Base-by-base conservation (phyloP, 2,329 filamentous ascomycete species). In the Alternaria ethzedia region DNA sequence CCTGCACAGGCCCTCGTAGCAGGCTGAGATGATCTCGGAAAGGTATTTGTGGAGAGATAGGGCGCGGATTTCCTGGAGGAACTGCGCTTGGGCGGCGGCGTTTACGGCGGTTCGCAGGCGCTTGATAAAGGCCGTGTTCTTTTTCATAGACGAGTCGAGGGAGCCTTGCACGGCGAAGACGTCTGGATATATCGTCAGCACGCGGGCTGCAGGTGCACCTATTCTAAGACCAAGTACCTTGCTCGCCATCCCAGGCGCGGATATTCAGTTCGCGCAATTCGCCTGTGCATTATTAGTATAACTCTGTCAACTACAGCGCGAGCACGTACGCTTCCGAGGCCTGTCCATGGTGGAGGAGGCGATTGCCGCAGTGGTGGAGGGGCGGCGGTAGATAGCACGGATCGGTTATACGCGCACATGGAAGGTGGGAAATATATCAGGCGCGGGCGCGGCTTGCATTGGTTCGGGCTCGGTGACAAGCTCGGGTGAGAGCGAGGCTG, bases 101-200 rank as follows among this genome's bases (percentile, higher is more conserved):
- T 91, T 94, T 67, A 98, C 90, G 64, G 93, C 92, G 62, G 95
- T 97, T 72, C 95, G 92, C 59, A 98, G 86, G 75, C 95, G 93
- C 82, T 97, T 97, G 78, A 98, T 98, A 80, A 98, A 97, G 70
- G 94, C 94, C 5, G 95, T 98, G 75, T 98, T 98, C 85, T 97
- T 98, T 84, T 97, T 97, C 80, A 98, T 86, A 55, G 94, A 96
- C 56, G 95, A 97, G 81, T 98, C 95, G 76, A 98, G 90, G 28
- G 92, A 91, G 76, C 88, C 87, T 80, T 88, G 90, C 71, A 96
- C 89, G 57, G 88, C 82, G 76, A 96, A 93, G 66, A 96, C 83
- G 84, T 92, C 94, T 96, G 70, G 32, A 49, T 50, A 23, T 66
- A 70, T 72, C 59, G 55, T 78, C 51, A 75, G 65, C 61, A 59